phyloP scores from a whole-genome alignment of 352 stramenopile species.

The Phytophthora capsici region DNA sequence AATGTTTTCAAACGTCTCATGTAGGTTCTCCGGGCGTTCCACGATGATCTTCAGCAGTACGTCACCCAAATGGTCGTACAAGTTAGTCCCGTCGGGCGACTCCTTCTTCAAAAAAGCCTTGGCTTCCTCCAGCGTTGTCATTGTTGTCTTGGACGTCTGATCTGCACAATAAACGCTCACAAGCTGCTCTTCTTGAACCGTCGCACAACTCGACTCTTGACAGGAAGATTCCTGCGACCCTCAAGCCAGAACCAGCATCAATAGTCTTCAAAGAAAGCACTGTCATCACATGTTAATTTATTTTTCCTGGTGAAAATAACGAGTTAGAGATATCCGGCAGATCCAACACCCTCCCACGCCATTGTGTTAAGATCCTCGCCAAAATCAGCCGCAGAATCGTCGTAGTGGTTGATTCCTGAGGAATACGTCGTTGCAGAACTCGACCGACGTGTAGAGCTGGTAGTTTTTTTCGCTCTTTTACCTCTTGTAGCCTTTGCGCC shows the following conservation, averaged over 20 bases:
- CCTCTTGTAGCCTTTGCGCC: constrained; percentile 25
- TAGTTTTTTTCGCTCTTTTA: constrained; percentile 38
- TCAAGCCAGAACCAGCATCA: constrained; percentile 4
- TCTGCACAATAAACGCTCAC: constrained; percentile 15
- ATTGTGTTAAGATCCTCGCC: constrained; percentile 67
- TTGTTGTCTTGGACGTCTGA: constrained; percentile 14
- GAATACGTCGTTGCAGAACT: constrained; percentile 36
- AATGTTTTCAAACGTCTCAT: constrained; percentile 89
- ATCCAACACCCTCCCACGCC: constrained; percentile 77
- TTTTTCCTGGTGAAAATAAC: constrained; percentile 25
- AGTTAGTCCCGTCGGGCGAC: constrained; percentile 67
- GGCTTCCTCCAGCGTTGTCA: constrained; percentile 86
- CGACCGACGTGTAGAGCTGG: constrained; percentile 33
- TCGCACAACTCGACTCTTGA: constrained; percentile 27
- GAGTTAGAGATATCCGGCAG: constrained; percentile 62
- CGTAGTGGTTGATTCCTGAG: constrained; percentile 63
- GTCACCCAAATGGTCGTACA: constrained; percentile 89
- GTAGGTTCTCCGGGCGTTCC: constrained; percentile 85
- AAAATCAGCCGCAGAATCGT: constrained; percentile 53
- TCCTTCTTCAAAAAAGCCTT: constrained; percentile 92
- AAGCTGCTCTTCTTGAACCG: constrained; percentile 21
- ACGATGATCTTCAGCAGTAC: constrained; percentile 88
- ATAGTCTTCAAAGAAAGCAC: neutral
- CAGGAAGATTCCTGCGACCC: constrained; percentile 26
- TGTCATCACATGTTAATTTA: constrained; percentile 12